These are phyloP conservation scores for Vickermania spadyakhi DNA, from an alignment of 208 protist species.

Conservation along the genomic window DNA sequence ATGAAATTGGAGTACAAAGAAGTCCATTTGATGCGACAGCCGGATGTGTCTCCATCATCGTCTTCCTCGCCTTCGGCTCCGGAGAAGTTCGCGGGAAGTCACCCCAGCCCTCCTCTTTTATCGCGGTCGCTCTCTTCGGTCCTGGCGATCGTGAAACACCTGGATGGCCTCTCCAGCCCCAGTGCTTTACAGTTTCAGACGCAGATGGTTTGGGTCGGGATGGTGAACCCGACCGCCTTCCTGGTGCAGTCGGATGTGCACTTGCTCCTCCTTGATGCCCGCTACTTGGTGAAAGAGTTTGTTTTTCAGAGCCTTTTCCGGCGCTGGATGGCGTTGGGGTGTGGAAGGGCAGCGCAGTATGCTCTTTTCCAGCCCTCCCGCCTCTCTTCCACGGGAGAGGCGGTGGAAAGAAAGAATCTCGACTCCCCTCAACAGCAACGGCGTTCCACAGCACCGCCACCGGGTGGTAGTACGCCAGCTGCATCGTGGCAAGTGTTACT, in stretches of 20 bases:
- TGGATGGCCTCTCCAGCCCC: slow-evolving; percentile 28
- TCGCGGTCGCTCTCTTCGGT: not conserved
- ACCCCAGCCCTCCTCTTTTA: not conserved
- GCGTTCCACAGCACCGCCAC: too few relatives aligned
- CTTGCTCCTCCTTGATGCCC: slow-evolving; percentile 56
- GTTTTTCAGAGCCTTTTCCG: slow-evolving; percentile 79
- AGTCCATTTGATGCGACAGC: too few relatives aligned
- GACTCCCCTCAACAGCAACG: too few relatives aligned
- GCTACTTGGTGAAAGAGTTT: slow-evolving; percentile 39
- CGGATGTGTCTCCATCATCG: too few relatives aligned
- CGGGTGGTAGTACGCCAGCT: too few relatives aligned
- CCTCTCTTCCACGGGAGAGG: too few relatives aligned
- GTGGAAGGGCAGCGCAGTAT: slow-evolving; percentile 10
- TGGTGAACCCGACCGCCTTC: slow-evolving; percentile 33
- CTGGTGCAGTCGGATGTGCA: slow-evolving; percentile 70
- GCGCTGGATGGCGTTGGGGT: slow-evolving; percentile 44
- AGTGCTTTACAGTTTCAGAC: slow-evolving; percentile 39
- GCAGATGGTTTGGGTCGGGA: slow-evolving; percentile 51
- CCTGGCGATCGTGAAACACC: slow-evolving; percentile 22
- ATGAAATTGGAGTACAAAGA: too few relatives aligned
- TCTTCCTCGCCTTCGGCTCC: too few relatives aligned
- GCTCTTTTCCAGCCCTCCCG: too few relatives aligned
- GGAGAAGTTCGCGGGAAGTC: too few relatives aligned
- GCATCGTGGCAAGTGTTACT: too few relatives aligned
- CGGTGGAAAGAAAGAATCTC: too few relatives aligned